These are phyloP conservation scores for Rhodamnia rubescens DNA, from an alignment of 345 rosid species.

Conservation along the genomic window DNA sequence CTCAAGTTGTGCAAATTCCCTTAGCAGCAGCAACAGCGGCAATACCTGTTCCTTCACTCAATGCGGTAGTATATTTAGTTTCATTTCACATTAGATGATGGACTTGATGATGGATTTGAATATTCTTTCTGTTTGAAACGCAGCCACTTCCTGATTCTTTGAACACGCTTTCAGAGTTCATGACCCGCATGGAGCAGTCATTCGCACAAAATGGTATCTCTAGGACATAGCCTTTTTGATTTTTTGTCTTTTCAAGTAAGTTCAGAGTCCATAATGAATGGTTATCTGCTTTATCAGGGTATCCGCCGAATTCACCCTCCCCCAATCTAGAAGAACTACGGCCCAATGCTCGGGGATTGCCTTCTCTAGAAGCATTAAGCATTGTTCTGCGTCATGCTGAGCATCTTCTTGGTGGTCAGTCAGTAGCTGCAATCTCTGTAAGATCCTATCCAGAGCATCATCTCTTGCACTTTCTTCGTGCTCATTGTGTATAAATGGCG, in stretches of 20 bases:
- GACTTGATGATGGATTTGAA: not conserved
- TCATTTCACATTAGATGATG: not conserved
- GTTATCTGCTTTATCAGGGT: slow-evolving; percentile 26
- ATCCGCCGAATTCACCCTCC: slow-evolving; percentile 34
- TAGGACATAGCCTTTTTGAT: not conserved
- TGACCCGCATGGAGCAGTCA: slow-evolving; percentile 59
- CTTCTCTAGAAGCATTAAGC: slow-evolving; percentile 58
- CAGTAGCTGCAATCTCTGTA: slow-evolving; percentile 64
- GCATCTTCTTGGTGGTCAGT: slow-evolving; percentile 44
- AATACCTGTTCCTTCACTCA: slow-evolving; percentile 58
- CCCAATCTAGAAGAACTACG: slow-evolving; percentile 36
- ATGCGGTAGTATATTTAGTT: slow-evolving; percentile 21
- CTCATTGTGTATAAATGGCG: not conserved
- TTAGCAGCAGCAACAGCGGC: slow-evolving; percentile 37
- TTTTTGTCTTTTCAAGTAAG: slow-evolving; percentile 2
- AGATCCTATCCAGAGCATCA: not conserved
- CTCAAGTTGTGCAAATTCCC: slow-evolving; percentile 65
- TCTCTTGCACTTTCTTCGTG: not conserved
- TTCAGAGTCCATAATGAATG: slow-evolving; percentile 4
- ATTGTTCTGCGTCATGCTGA: slow-evolving; percentile 53
- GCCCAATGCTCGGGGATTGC: slow-evolving; percentile 32
- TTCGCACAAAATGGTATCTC: slow-evolving; percentile 51
- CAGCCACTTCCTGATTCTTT: slow-evolving; percentile 91
- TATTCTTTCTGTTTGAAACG: slow-evolving; percentile 3
- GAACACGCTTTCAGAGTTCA: slow-evolving; percentile 63